Conservation (phyloP, 2,329 filamentous ascomycete species). For the Chaetomiaceae sp. region DNA sequence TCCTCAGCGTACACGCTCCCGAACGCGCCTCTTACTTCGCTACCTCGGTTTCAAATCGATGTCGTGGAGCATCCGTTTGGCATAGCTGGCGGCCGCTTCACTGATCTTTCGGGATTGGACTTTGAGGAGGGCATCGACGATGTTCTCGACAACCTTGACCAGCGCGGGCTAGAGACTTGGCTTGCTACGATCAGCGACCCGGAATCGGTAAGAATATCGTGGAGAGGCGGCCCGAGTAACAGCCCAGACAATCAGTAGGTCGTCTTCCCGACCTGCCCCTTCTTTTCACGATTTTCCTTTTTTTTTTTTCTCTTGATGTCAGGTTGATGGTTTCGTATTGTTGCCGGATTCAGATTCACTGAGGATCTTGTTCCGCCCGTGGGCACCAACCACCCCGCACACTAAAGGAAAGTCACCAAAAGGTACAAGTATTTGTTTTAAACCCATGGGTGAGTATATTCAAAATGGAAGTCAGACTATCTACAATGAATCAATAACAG, state of each 20-base stretch:
- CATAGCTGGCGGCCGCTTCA: neutral
- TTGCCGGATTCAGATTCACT: too few relatives aligned
- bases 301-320: too few relatives aligned
- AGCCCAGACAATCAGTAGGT: too few relatives aligned
- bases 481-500: conserved; percentile 3
- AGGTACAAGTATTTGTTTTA: neutral
- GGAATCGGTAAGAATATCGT: neutral
- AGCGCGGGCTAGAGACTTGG: neutral
- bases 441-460: conserved; percentile 14
- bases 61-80: neutral
- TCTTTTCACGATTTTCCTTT: too few relatives aligned
- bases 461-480: conserved; percentile 3
- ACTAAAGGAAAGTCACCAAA: neutral
- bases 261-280: too few relatives aligned
- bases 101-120: neutral
- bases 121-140: neutral
- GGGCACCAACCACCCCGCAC: too few relatives aligned
- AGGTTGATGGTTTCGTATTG: too few relatives aligned
- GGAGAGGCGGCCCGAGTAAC: neutral
- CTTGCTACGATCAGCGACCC: neutral
- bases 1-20: neutral
- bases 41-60: neutral
- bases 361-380: too few relatives aligned
- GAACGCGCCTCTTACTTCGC: too few relatives aligned
- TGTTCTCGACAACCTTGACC: neutral